These are phyloP conservation scores for Lachnellula occidentalis DNA, from an alignment of 2,329 filamentous ascomycete genomes.

Conservation along the genomic window DNA sequence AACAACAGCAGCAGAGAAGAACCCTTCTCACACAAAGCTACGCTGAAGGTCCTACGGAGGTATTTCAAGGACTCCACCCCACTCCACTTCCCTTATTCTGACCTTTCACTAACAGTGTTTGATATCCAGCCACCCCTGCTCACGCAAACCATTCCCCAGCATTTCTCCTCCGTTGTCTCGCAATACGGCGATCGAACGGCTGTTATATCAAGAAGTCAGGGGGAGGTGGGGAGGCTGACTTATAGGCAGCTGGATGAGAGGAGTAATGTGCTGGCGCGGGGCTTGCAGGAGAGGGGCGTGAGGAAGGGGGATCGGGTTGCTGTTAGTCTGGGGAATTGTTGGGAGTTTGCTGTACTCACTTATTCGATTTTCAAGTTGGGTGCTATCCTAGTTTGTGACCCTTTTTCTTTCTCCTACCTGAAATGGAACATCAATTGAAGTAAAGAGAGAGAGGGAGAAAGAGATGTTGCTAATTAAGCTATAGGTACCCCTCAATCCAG, in stretches of 20 bases:
- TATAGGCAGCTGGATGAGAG: slow-evolving; percentile 69
- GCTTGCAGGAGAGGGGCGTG: slow-evolving; percentile 65
- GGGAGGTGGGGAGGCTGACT: slow-evolving; percentile 49
- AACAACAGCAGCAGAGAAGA: not conserved
- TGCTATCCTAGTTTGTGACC: slow-evolving; percentile 68
- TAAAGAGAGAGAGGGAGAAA: too few relatives aligned
- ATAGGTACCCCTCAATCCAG: slow-evolving; percentile 85
- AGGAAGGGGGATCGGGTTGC: slow-evolving; percentile 79
- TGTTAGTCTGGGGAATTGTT: slow-evolving; percentile 77
- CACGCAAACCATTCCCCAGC: slow-evolving; percentile 62
- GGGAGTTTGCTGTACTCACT: slow-evolving; percentile 77
- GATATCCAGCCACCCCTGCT: slow-evolving; percentile 56
- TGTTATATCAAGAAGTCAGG: slow-evolving; percentile 47
- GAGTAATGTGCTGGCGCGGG: slow-evolving; percentile 71
- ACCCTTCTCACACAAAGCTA: slow-evolving; percentile 29
- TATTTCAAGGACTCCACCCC: slow-evolving; percentile 15
- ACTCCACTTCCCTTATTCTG: slow-evolving; percentile 1
- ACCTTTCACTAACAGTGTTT: slow-evolving; percentile 5
- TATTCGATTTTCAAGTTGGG: slow-evolving; percentile 93
- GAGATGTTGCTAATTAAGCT: too few relatives aligned
- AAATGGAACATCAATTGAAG: too few relatives aligned
- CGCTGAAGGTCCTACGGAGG: slow-evolving; percentile 31
- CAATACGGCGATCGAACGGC: slow-evolving; percentile 58
- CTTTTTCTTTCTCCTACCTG: too few relatives aligned
- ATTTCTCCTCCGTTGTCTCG: slow-evolving; percentile 63